Base-by-base conservation (phyloP, 129 eudicot genomes). In the Deinandra increscens region DNA sequence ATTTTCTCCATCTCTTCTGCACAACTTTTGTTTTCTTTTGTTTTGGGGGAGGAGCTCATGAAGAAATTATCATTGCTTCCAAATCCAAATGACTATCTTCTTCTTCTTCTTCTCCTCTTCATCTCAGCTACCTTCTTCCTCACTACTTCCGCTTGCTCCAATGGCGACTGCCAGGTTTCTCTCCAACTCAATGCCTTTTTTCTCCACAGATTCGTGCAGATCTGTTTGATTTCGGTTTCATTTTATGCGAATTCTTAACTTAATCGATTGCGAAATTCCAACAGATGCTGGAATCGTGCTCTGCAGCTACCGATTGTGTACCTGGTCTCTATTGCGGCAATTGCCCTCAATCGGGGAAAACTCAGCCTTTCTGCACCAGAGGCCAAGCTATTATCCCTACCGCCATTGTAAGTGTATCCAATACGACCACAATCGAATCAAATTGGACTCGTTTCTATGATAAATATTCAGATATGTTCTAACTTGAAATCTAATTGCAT, bases 251-350 rank as follows among this genome's bases (percentile, higher is more conserved):
- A 71, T 70, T 45, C 49, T 76, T 63, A 45, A 60, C 42, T 74
- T 56, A 65, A 67, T 51, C 68, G 34, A 46, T 12, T 41, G 23
- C 49, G 14, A 33, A 49, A 9, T 48, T 58, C 61, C 13, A 12
- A 68, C 99, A 94, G 99, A 63, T 94, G 19, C 76, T 87, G n/a
- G 91, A 94, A 42, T 78, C 97, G 3, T 94, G 97, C 80, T 73
- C 96, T 20, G 78, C 91, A 9, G 80, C 96, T 10, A 87, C 85
- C 37, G 97, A 94, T 64, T 94, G 99, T 82, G 90, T 83, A 8
- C 66, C 78, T 69, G 92, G 96, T 51, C 75, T 94, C 29, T 94
- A 89, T 78, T 94, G 99, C 80, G 99, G 99, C 48, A 94, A 87
- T 65, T 94, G 99, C 78, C 93, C 97, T 42, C 63, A 81, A 26